Conservation (phyloP, 768 basidiomycete species). For the Rhodotorula diobovata region DNA sequence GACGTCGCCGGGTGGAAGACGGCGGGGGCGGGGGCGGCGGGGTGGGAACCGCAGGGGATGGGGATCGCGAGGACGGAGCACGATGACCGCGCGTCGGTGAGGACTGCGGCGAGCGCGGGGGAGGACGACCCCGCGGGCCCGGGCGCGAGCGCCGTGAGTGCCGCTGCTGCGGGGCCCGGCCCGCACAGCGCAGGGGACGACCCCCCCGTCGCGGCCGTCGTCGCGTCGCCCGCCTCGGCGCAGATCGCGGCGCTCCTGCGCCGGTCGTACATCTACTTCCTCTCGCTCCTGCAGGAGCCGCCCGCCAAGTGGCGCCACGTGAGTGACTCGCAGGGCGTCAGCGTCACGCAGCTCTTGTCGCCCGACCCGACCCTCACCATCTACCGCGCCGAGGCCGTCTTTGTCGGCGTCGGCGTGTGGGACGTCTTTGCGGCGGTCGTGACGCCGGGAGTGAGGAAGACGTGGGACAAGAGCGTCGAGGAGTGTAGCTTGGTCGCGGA, state of each 20-base stretch:
- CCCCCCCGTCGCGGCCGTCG: not conserved
- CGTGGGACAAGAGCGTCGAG: conserved; percentile 83
- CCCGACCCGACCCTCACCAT: conserved; percentile 96
- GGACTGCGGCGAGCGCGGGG: not conserved
- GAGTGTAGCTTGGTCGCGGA: conserved; percentile 81
- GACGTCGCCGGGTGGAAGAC: conserved; percentile 51
- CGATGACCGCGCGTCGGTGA: conserved; percentile 4
- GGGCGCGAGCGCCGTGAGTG: not conserved
- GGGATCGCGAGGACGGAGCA: not conserved
- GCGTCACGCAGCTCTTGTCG: conserved; percentile 89
- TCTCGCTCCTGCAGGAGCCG: conserved; percentile 90
- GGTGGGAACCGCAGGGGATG: not conserved
- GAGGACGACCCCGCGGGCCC: too few relatives aligned
- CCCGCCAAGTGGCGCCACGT: conserved; percentile 87
- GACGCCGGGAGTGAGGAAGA: conserved; percentile 75
- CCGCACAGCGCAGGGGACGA: not conserved
- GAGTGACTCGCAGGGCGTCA: conserved; percentile 73
- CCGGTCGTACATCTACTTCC: conserved; percentile 96
- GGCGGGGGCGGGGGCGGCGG: not conserved
- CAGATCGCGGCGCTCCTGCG: conserved; percentile 76
- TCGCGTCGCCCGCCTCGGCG: not conserved
- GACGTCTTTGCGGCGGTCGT: conserved; percentile 82
- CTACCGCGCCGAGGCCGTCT: conserved; percentile 92
- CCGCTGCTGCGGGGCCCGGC: not conserved
- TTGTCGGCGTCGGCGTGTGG: conserved; percentile 93